Conservation (phyloP, 2,329 filamentous ascomycete species). For the Pestalotiopsis sp. region DNA sequence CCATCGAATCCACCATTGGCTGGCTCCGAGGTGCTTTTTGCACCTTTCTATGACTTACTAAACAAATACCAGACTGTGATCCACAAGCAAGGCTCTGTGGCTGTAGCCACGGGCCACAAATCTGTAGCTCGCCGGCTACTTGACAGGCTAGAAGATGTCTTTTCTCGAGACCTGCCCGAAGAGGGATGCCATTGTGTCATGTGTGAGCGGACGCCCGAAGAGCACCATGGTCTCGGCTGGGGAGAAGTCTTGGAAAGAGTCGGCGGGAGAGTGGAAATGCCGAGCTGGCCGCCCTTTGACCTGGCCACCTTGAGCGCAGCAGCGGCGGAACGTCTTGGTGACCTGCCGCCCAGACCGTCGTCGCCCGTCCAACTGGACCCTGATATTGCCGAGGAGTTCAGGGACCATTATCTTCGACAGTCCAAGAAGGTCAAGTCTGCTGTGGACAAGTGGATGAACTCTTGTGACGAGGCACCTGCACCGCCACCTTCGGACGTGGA, state of each 20-base stretch:
- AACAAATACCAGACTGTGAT: conserved; percentile 86
- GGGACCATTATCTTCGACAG: conserved; percentile 88
- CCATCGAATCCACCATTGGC: conserved; percentile 64
- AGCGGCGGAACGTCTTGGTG: conserved; percentile 63
- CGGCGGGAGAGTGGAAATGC: conserved; percentile 82
- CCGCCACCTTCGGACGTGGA: conserved; percentile 86
- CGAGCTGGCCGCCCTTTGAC: conserved; percentile 85
- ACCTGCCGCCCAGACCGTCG: conserved; percentile 55
- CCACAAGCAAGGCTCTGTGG: conserved; percentile 80
- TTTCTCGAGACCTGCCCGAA: conserved; percentile 85
- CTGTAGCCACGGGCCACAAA: conserved; percentile 91
- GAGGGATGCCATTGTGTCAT: conserved; percentile 86
- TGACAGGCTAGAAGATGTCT: conserved; percentile 90
- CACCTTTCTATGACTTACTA: conserved; percentile 78
- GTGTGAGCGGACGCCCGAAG: conserved; percentile 65
- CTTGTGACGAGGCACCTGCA: conserved; percentile 71
- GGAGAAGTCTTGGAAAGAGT: conserved; percentile 93
- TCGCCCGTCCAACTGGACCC: conserved; percentile 79
- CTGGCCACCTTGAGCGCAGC: conserved; percentile 63
- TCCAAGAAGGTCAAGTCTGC: conserved; percentile 90
- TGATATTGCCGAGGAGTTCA: conserved; percentile 90
- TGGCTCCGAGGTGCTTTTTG: conserved; percentile 74
- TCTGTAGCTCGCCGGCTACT: conserved; percentile 89
- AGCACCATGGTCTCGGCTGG: conserved; percentile 81
- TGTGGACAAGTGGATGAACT: conserved; percentile 86